Conservation (phyloP, 495 filamentous ascomycete genomes). For the Bathelium albidoporum region DNA sequence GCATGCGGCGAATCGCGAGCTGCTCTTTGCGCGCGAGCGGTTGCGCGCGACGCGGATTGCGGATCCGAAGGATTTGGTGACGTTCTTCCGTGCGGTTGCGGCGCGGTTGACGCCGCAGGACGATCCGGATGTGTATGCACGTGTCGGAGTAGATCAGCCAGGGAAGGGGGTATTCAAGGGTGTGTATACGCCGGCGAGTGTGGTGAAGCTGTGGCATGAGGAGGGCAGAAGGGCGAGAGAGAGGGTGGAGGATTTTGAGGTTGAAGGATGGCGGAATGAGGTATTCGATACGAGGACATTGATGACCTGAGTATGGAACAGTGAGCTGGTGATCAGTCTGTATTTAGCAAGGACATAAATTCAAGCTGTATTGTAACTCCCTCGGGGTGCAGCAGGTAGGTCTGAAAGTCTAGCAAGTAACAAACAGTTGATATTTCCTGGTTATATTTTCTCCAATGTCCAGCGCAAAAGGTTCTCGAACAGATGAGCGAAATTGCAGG, state of each 20-base stretch:
- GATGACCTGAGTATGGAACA: neutral
- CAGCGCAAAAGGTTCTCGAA: too few species aligned
- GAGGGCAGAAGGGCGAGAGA: conserved; percentile 57
- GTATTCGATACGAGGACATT: conserved; percentile 57
- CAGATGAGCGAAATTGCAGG: too few species aligned
- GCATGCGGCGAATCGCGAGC: conserved; percentile 67
- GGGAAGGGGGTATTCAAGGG: conserved; percentile 65
- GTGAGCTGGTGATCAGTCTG: neutral
- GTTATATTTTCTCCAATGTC: too few species aligned
- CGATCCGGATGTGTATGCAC: conserved; percentile 61
- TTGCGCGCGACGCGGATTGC: conserved; percentile 75
- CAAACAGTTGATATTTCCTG: too few species aligned
- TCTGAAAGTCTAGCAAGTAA: too few species aligned
- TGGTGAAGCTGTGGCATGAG: conserved; percentile 79
- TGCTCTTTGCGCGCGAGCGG: conserved; percentile 76
- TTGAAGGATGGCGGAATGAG: conserved; percentile 71
- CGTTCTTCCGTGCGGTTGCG: conserved; percentile 71
- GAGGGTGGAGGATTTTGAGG: conserved; percentile 52
- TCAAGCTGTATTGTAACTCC: too few species aligned
- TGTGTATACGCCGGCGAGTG: conserved; percentile 75
- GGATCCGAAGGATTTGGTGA: conserved; percentile 66
- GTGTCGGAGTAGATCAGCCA: conserved; percentile 55
- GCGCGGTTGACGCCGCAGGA: conserved; percentile 59
- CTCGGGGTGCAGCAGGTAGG: too few species aligned
- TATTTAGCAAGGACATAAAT: too few species aligned